phyloP scores from a whole-genome alignment of 768 basidiomycete species.

The Trametes sanguinea region DNA sequence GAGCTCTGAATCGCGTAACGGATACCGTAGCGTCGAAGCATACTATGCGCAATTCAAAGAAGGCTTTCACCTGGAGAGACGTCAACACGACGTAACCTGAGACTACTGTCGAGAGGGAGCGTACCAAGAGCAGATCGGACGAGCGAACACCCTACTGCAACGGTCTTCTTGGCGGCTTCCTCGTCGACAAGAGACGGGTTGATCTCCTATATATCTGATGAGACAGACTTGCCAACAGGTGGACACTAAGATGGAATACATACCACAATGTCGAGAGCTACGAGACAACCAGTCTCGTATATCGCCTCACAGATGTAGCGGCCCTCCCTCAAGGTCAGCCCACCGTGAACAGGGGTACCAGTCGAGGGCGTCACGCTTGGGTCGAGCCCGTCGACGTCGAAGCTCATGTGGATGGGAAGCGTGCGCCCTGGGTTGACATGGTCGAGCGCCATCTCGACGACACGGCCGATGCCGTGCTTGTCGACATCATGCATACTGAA shows the following conservation, averaged over 20 bases:
- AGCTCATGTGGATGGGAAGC: slow-evolving; percentile 90
- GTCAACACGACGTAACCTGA: not conserved
- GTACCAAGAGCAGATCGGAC: slow-evolving; percentile 80
- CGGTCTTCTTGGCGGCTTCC: slow-evolving; percentile 78
- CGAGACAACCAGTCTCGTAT: slow-evolving; percentile 88
- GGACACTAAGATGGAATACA: too few species aligned
- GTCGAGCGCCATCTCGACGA: slow-evolving; percentile 96
- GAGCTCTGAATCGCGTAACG: too few species aligned
- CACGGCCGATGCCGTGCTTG: slow-evolving; percentile 87
- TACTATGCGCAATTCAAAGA: slow-evolving; percentile 7
- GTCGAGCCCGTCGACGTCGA: slow-evolving; percentile 95
- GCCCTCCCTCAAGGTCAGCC: slow-evolving; percentile 96
- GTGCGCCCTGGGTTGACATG: slow-evolving; percentile 86
- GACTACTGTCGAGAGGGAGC: slow-evolving; percentile 19
- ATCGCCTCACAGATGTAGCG: slow-evolving; percentile 96
- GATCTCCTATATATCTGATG: slow-evolving; percentile 66
- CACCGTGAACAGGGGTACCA: slow-evolving; percentile 94
- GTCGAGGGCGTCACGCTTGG: slow-evolving; percentile 96
- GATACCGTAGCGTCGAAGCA: too few species aligned
- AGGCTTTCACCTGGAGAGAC: slow-evolving; percentile 26
- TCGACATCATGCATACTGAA: slow-evolving; percentile 68
- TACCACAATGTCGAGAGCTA: slow-evolving; percentile 93
- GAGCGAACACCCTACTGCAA: slow-evolving; percentile 87
- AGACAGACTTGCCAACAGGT: not conserved
- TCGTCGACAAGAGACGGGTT: slow-evolving; percentile 89